Evolutionary conservation across 768 basidiomycete genomes (phyloP).

Genomic region (Mycena vitilis): DNA sequence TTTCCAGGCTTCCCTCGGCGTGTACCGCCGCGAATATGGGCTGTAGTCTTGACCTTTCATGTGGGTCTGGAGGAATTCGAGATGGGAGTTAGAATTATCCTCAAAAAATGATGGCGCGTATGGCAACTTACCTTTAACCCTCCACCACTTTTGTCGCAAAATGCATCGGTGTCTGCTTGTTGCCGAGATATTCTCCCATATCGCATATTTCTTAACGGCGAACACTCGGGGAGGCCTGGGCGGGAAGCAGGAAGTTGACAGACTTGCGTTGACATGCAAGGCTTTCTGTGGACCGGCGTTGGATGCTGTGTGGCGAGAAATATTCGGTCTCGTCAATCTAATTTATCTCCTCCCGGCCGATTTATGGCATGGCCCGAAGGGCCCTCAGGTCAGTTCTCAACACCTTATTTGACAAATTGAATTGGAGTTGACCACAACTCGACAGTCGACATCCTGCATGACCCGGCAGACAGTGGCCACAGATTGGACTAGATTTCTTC

Average conservation of each 20-base stretch:
- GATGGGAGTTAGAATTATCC: too few relatives aligned
- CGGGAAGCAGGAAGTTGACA: not conserved
- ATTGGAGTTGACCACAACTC: not conserved
- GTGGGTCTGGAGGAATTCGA: too few relatives aligned
- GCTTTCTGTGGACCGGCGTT: slow-evolving; percentile 7
- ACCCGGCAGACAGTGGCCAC: not conserved
- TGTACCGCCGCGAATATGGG: too few relatives aligned
- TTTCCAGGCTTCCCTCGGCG: too few relatives aligned
- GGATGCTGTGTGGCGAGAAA: slow-evolving; percentile 10
- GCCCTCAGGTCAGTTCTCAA: not conserved
- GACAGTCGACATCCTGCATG: not conserved
- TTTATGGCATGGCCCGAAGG: not conserved
- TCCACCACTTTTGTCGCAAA: too few relatives aligned
- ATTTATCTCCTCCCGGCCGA: slow-evolving; percentile 2
- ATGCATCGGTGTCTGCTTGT: slow-evolving; percentile 2
- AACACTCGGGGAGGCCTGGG: not conserved
- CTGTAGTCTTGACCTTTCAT: too few relatives aligned
- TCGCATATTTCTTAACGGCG: not conserved
- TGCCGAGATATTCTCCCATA: slow-evolving; percentile 6
- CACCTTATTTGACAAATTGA: not conserved
- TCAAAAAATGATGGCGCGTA: too few relatives aligned
- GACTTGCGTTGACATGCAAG: slow-evolving; percentile 15
- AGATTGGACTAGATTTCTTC: not conserved
- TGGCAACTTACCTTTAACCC: too few relatives aligned
- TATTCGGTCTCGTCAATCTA: not conserved